Percentiles rank a stretch among this genome's conserved stretches.
phyloP scores from a whole-genome alignment of 2,329 filamentous ascomycete species.

The Neonectria faginata region DNA sequence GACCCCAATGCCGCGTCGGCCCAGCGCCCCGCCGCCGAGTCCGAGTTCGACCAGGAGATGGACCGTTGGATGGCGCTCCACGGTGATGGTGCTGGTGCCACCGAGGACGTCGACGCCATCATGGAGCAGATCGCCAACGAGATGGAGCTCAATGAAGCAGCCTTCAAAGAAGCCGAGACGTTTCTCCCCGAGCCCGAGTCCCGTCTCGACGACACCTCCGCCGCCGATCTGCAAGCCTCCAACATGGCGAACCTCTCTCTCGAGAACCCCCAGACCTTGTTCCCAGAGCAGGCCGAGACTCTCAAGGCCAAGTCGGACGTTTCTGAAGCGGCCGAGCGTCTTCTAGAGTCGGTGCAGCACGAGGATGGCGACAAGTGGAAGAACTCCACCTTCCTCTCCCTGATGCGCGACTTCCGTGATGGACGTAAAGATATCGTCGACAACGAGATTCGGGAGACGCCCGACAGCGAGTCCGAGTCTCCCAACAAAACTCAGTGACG shows the following conservation, averaged over 20 bases:
- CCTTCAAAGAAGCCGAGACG: slow-evolving; percentile 41
- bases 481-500: slow-evolving; percentile 36
- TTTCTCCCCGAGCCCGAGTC: slow-evolving; percentile 24
- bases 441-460: slow-evolving; percentile 54
- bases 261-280: slow-evolving; percentile 29
- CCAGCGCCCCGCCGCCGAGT: slow-evolving; percentile 41
- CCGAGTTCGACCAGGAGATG: slow-evolving; percentile 57
- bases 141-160: slow-evolving; percentile 52
- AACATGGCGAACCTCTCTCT: slow-evolving; percentile 51
- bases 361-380: slow-evolving; percentile 61
- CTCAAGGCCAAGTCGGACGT: slow-evolving; percentile 52
- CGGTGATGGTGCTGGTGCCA: slow-evolving; percentile 45
- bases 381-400: slow-evolving; percentile 57
- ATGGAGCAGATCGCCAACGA: slow-evolving; percentile 59
- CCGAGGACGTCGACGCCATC: slow-evolving; percentile 56
- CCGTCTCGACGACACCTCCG: slow-evolving; percentile 16
- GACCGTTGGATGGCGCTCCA: slow-evolving; percentile 56
- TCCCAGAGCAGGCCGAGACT: slow-evolving; percentile 31
- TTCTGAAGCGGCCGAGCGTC: slow-evolving; percentile 56
- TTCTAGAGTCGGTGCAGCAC: slow-evolving; percentile 58
- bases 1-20: slow-evolving; percentile 37
- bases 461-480: slow-evolving; percentile 28
- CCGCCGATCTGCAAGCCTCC: slow-evolving; percentile 47
- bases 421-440: slow-evolving; percentile 58
- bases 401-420: slow-evolving; percentile 60